Evolutionary conservation across 164 flowering plant genomes (phyloP), one percentile per base, ranked within the genome.

Genomic region (Vitis amurensis): DNA sequence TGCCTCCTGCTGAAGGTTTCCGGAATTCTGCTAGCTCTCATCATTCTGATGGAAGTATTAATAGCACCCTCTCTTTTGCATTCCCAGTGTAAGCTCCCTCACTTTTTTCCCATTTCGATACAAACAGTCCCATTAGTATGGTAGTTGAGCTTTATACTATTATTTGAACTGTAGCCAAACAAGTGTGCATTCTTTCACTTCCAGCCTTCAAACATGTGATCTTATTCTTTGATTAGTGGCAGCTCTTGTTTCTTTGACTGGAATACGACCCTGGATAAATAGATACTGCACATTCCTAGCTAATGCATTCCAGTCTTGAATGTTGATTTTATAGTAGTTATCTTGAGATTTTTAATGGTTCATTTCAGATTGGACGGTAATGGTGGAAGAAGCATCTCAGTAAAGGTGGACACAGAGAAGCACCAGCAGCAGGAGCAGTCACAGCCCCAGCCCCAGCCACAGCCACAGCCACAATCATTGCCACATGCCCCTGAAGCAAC

Each of bases 51-150:
- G 72, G 50, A 19, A 71, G 77, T 47, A 63, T 12, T 8, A 37
- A 31, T 57, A 77, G 78, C 71, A 59, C 47, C 48, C 14, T 5
- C 8, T 74, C 78, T 23, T 76, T 73, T 13, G 63, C 63, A 47
- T 76, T 73, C 62, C 75, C 76, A n/a, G 27, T 71, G 83, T 75
- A 72, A 73, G 77, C 48, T 50, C 1, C 52, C 8, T 61, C 37
- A 7, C n/a, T 58, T 56, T n/a, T 9, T 53, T 30, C 56, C 50
- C 67, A 50, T 23, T 17, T 50, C 5, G 53, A 13, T 64, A 17
- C 37, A 19, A 49, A 9, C 53, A 5, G n/a, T 16, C 10, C n/a
- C 44, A 37, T 6, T 37, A 37, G 44, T 37, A 37, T 23, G 2
- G 27, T 23, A 23, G 2, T 23, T 23, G 27, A 23, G 27, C 27